Evolutionary conservation across 2,329 filamentous ascomycete genomes (phyloP).

Genomic region (Phoma sp.): DNA sequence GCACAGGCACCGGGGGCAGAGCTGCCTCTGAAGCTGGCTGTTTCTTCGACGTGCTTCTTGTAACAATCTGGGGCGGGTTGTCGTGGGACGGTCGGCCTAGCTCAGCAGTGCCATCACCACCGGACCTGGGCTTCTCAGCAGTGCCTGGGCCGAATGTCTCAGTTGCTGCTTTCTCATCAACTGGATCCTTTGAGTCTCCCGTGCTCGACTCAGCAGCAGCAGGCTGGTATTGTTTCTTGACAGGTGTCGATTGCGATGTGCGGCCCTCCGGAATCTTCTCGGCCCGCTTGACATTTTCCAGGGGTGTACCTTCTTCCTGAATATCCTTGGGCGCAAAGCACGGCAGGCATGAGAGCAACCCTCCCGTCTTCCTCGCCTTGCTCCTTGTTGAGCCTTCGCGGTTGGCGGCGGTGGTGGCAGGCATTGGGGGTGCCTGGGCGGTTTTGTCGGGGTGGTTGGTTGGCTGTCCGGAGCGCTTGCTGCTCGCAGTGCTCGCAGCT

Average conservation of each 20-base stretch:
- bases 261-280: conserved; percentile 47
- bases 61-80: conserved; percentile 35
- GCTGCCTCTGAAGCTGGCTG: conserved; percentile 38
- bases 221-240: conserved; percentile 51
- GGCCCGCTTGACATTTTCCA: conserved; percentile 54
- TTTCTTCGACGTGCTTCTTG: conserved; percentile 43
- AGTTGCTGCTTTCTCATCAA: conserved; percentile 53
- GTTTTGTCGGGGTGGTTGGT: conserved; percentile 51
- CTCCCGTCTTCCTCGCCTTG: conserved; percentile 52
- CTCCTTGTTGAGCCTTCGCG: conserved; percentile 47
- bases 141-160: conserved; percentile 33
- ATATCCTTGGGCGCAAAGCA: conserved; percentile 73
- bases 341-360: conserved; percentile 62
- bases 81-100: conserved; percentile 27
- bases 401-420: conserved; percentile 36
- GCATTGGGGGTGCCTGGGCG: conserved; percentile 41
- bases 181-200: conserved; percentile 54
- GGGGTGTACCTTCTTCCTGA: conserved; percentile 56
- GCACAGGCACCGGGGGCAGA: conserved; percentile 40
- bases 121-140: conserved; percentile 31
- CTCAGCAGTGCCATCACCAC: conserved; percentile 33
- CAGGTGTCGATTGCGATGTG: conserved; percentile 59
- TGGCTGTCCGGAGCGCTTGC: conserved; percentile 53
- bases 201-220: conserved; percentile 52
- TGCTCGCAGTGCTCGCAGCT: conserved; percentile 56